Evolutionary conservation across 768 basidiomycete species (phyloP).

Genomic region (Psilocybe cyanescens): DNA sequence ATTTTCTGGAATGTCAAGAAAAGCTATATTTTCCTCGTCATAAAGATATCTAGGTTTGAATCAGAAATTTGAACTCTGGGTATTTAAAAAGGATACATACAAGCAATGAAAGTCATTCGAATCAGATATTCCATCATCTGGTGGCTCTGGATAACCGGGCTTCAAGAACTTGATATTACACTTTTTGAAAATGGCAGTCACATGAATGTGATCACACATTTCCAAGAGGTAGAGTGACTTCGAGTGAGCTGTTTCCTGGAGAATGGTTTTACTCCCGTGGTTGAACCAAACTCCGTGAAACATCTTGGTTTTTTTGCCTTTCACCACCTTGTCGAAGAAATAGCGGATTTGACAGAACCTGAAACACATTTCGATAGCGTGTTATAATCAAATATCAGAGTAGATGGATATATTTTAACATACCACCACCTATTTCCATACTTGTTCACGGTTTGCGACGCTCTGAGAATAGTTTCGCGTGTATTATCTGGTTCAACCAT

Average conservation of each 20-base stretch:
- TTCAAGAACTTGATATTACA: slow-evolving; percentile 52
- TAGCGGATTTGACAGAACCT: slow-evolving; percentile 78
- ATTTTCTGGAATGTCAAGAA: slow-evolving; percentile 24
- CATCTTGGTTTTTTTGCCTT: slow-evolving; percentile 43
- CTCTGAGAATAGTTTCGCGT: slow-evolving; percentile 33
- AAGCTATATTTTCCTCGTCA: background rate
- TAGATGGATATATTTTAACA: slow-evolving; percentile 12
- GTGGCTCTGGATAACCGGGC: slow-evolving; percentile 47
- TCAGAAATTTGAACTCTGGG: background rate
- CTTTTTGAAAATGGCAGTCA: slow-evolving; percentile 61
- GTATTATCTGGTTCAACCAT: slow-evolving; percentile 66
- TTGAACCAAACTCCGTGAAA: slow-evolving; percentile 77
- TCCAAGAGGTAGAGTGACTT: slow-evolving; percentile 58
- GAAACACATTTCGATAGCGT: background rate
- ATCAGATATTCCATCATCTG: slow-evolving; percentile 41
- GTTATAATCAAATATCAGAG: background rate
- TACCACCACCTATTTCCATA: slow-evolving; percentile 68
- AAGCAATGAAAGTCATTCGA: slow-evolving; percentile 60
- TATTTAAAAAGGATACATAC: slow-evolving; percentile 35
- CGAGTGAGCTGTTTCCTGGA: slow-evolving; percentile 71
- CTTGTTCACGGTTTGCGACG: slow-evolving; percentile 54
- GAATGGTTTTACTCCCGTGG: slow-evolving; percentile 66
- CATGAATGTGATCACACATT: slow-evolving; percentile 57
- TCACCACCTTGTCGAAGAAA: slow-evolving; percentile 53
- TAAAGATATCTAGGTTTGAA: background rate